Evolutionary conservation across 495 filamentous ascomycete genomes (phyloP), one percentile per base, ranked within the genome.

Genomic region (Xylaria grammica): DNA sequence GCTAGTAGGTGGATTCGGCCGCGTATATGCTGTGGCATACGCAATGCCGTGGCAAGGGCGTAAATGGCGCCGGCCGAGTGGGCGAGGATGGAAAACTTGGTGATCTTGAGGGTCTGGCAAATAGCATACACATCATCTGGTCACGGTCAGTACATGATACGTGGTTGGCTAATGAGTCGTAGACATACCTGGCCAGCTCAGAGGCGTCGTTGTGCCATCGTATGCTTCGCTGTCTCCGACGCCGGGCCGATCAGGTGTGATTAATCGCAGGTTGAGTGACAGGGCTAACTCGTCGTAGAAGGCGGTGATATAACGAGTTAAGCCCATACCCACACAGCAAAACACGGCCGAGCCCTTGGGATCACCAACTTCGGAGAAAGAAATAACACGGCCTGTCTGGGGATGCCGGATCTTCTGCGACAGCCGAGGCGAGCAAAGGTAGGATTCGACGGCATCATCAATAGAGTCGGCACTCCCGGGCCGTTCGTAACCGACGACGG

Each of bases 21-120:
- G 17, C 94, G 89, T 65, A 99, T 95, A 74, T 97, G 91, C 68
- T 97, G 93, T 17, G 96, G 94, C 82, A 99, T 95, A 48, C 95
- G 90, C 27, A 99, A 83, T 5, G 96, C 95, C 0, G 96, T 98
- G 20, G 95, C 96, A 27, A 99, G 87, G 27, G 95, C 96, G 71
- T 99, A 99, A 62, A 99, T 97, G 20, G 95, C 96, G 24, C 95
- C 95, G 10, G 95, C 95, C 10, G 93, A 97, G 74, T 99, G 95
- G n/a, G 96, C 95, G 6, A 99, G 84, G 34, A 99, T 92, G 17
- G 94, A 97, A 75, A 99, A 98, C 65, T 97, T 97, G 22, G 89
- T 95, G 65, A 99, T 95, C 69, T 92, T 93, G 54, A 98, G 84
- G 38, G 90, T 80, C 69, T 97, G 92, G 78, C 95, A 99, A 32